Conservation (phyloP, 495 filamentous ascomycete genomes). For the Penicillium roqueforti region DNA sequence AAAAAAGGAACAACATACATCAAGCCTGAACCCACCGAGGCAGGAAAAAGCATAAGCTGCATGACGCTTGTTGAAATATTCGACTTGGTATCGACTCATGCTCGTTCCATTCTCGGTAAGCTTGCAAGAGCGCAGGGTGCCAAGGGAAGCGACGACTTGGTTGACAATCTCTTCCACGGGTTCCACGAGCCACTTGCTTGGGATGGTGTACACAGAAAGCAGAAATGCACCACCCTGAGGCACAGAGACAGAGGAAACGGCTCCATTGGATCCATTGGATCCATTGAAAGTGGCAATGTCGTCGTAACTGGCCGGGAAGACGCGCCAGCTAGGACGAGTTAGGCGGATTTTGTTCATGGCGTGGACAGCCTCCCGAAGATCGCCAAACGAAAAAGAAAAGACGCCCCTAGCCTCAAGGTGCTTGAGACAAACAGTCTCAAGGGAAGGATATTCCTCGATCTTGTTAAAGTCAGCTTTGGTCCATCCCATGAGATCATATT, state of each 20-base stretch:
- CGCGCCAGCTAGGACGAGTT: not conserved
- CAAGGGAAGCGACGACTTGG: not conserved
- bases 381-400: not conserved
- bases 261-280: not conserved
- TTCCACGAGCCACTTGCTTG: not conserved
- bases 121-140: not conserved
- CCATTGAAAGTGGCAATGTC: not conserved
- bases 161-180: not conserved
- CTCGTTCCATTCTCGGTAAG: not conserved
- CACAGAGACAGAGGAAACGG: not conserved
- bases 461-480: not conserved
- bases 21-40: not conserved
- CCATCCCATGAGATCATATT: not conserved
- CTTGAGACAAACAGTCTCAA: not conserved
- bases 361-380: not conserved
- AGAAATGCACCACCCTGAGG: not conserved
- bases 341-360: not conserved
- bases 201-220: not conserved
- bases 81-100: not conserved
- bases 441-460: not conserved
- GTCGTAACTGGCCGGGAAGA: not conserved
- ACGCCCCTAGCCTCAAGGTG: not conserved
- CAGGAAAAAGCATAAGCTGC: not conserved
- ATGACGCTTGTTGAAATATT: not conserved
- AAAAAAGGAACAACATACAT: not conserved